A percentile compares a stretch with the other conserved stretches of the same genome.
These are phyloP conservation scores for Aspergillus ellipticus DNA, from an alignment of 495 filamentous ascomycete species.

Conservation along the genomic window DNA sequence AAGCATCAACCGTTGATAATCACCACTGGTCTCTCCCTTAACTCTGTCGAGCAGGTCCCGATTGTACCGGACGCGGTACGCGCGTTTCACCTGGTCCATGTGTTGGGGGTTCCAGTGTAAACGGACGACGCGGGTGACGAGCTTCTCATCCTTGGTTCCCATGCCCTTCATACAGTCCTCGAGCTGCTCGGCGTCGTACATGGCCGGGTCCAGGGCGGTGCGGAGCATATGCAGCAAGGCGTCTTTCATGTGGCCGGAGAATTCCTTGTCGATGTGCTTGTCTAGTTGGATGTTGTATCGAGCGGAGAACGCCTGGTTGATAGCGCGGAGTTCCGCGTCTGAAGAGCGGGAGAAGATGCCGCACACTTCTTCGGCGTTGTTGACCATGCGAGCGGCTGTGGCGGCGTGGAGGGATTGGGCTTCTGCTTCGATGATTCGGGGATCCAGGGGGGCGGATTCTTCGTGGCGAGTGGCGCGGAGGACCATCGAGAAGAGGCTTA, in stretches of 20 bases:
- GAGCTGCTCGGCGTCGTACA: slow-evolving; percentile 73
- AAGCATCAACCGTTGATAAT: slow-evolving; percentile 63
- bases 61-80: slow-evolving; percentile 63
- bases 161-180: slow-evolving; percentile 83
- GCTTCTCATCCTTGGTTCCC: slow-evolving; percentile 79
- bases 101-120: slow-evolving; percentile 74
- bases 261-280: slow-evolving; percentile 70
- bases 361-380: slow-evolving; percentile 74
- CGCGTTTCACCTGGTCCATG: slow-evolving; percentile 67
- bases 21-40: slow-evolving; percentile 78
- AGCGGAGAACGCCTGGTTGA: slow-evolving; percentile 64
- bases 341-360: slow-evolving; percentile 67
- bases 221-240: slow-evolving; percentile 75
- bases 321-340: slow-evolving; percentile 76
- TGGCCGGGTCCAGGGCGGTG: slow-evolving; percentile 72
- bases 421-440: slow-evolving; percentile 64
- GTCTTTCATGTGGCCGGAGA: slow-evolving; percentile 88
- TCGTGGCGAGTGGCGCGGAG: slow-evolving; percentile 68
- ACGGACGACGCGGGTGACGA: slow-evolving; percentile 70
- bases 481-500: slow-evolving; percentile 73
- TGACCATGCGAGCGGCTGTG: slow-evolving; percentile 64
- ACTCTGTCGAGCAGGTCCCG: slow-evolving; percentile 62
- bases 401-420: slow-evolving; percentile 68
- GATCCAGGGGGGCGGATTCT: slow-evolving; percentile 68
- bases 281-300: slow-evolving; percentile 64